Base-by-base conservation (phyloP, 148 eudicot genomes). In the Fagopyrum homotropicum region DNA sequence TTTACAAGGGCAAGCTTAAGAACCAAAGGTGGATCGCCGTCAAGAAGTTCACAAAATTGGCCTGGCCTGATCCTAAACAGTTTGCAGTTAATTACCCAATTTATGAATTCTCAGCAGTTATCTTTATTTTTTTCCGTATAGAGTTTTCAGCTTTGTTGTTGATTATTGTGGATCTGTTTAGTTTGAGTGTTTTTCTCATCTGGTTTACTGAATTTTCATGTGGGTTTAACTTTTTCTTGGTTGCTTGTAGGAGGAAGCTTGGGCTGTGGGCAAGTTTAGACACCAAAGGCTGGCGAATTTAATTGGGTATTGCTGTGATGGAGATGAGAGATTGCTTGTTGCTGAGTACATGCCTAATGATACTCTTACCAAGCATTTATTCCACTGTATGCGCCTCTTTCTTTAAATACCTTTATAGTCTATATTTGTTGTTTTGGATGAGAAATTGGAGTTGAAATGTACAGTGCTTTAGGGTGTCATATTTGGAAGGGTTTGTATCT, bases 31-130 rank as follows among this genome's bases (percentile, higher is more conserved):
- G 88, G 91, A 89, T 92, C 76, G 94, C 95, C 44, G 95, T 92
- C 75, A 92, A 92, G 83, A 89, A 86, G 82, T 92, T 92, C 44
- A 80, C 86, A 7, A 90, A 90, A 76, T 78, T 86, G 73, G 91
- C 97, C 26, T 92, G 97, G 97, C 97, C 91, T 69, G 95, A 92
- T 79, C 88, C 95, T 11, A 88, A 90, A 70, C 92, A 91, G 63
- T 91, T 91, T 77, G 92, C 87, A 84, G 97, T 91, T 78, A 54
- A 17, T 55, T 9, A 17, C 64, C 47, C 12, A 15, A 43, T 66
- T 66, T 66, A 45, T 30, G 5, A 10, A 30, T 61, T 30, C 3
- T 70, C 6, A 44, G 6, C 29, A 45, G 14, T 19, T 70, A 16
- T 7, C 29, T 46, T 72, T 52, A 9, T 72, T 72, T 47, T 47